Base-by-base conservation (phyloP, 805 yeast species). In the Saccharomycopsis capsularis region DNA sequence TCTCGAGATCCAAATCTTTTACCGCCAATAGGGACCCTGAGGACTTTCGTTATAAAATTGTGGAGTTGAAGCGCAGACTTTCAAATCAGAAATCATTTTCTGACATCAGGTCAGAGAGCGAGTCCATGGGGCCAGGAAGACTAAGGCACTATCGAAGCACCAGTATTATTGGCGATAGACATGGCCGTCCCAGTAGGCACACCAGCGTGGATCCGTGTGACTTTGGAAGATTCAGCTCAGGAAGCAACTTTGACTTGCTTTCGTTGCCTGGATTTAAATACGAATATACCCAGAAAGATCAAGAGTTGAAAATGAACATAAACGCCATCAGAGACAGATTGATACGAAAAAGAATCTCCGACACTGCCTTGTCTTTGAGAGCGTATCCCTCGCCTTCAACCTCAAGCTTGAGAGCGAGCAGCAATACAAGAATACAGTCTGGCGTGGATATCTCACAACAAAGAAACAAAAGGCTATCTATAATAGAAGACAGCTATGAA, bases 341-440 rank as follows among this genome's bases (percentile, higher is more conserved):
- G 3, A 52, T 52, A 18, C 34, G 53, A 21, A 52, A 52, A 34
- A 38, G 55, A 21, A 47, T 50, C n/a, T 43, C 49, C 19, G 55
- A 52, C 24, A 50, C 55, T 19, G 51, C 55, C 7, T 44, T 52
- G 27, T 50, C 53, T 15, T 23, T 50, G 15, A 52, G 50, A 29
- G 52, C 52, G 16, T 36, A 39, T 27, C 52, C 52, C 21, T 25
- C 23, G 18, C 2, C 32, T 13, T 39, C 38, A 4, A 21, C 27
- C 13, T n/a, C 30, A 9, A n/a, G 4, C 42, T 39, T 38, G 4
- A 32, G 38, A 19, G 3, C n/a, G 13, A 47, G 23, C 27, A 6
- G 13, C n/a, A 32, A 5, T 16, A 9, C 11, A 3, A 23, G 45
- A 23, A 15, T 40, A 5, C 37, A 45, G 30, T 34, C 18, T 29